Evolutionary conservation across 345 rosid genomes (phyloP), one percentile per base, ranked within the genome.

Genomic region (Litchi chinensis): DNA sequence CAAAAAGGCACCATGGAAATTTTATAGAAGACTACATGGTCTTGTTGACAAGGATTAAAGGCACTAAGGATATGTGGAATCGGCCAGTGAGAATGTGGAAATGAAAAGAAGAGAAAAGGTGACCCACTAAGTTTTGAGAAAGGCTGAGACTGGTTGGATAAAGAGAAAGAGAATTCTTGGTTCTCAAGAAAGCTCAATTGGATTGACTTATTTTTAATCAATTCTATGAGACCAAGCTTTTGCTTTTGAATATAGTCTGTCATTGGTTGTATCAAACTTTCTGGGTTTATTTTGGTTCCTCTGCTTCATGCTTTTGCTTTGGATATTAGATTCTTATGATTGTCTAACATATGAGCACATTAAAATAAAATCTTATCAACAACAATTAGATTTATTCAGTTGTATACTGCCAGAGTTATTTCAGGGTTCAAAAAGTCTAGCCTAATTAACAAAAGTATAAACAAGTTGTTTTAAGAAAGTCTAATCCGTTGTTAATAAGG

Each of bases 31-130:
- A 37, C 22, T 13, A 52, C 19, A 52, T 52, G 57, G 6, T 24
- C 50, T 39, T 54, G 60, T 54, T 57, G 76, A 57, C 48, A 73
- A 39, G 57, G 52, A 37, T 73, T 73, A 37, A 56, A 57, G 63
- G 63, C 63, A 54, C 10, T 16, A 72, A 52, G 21, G 56, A 19
- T 19, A 22, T 48, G 39, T 10, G 26, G 40, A 60, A 65, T 40
- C 68, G 50, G 77, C 13, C 65, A 26, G n/a, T 54, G 73, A 76
- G 57, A 75, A 71, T 65, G 74, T 12, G 21, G 21, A 72, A 68
- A 71, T 60, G 71, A 77, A 79, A 83, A 83, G 73, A 76, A 76
- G 75, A 67, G 76, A 76, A 76, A 71, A 70, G 50, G 43, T 57
- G 57, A 11, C 59, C 37, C 70, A 48, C 19, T 24, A 39, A 37